Evolutionary conservation across 2,329 filamentous ascomycete species (phyloP).

Genomic region (Rhytidhysteron rufulum): DNA sequence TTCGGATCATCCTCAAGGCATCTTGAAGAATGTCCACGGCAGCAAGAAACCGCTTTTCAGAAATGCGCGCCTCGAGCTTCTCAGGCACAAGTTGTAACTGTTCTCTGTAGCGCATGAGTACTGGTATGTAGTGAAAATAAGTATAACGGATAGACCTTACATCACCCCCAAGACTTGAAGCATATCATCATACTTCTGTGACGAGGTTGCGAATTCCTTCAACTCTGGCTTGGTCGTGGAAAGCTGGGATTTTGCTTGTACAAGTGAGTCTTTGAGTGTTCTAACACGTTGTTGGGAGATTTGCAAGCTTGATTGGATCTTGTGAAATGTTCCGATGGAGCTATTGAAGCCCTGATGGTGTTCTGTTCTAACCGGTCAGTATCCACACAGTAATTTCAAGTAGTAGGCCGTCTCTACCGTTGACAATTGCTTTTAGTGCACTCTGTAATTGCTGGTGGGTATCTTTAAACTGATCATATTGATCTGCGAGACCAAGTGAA

Average conservation of each 20-base stretch:
- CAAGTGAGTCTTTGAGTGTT: slow-evolving; percentile 75
- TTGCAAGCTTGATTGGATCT: slow-evolving; percentile 92
- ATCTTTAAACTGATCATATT: slow-evolving; percentile 78
- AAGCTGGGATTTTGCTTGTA: slow-evolving; percentile 74
- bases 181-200: slow-evolving; percentile 86
- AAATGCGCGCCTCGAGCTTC: slow-evolving; percentile 88
- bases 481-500: slow-evolving; percentile 85
- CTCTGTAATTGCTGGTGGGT: slow-evolving; percentile 87
- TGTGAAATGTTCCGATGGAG: slow-evolving; percentile 97
- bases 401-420: no score
- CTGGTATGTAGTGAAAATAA: not conserved
- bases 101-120: slow-evolving; percentile 48
- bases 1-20: slow-evolving; percentile 76
- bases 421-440: slow-evolving; percentile 90
- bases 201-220: slow-evolving; percentile 81
- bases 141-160: slow-evolving; percentile 12
- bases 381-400: no score
- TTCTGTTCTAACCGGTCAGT: slow-evolving; percentile 48
- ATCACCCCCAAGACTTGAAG: slow-evolving; percentile 78
- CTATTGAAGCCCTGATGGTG: slow-evolving; percentile 99
- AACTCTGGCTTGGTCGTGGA: slow-evolving; percentile 85
- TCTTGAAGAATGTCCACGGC: slow-evolving; percentile 91
- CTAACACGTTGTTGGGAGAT: slow-evolving; percentile 82
- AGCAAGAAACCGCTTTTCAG: slow-evolving; percentile 89
- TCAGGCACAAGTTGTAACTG: slow-evolving; percentile 86